A percentile compares a stretch with the other conserved stretches of the same genome.
These are phyloP conservation scores for Penicillium sp. DNA, from an alignment of 2,329 filamentous ascomycete species.

Conservation along the genomic window DNA sequence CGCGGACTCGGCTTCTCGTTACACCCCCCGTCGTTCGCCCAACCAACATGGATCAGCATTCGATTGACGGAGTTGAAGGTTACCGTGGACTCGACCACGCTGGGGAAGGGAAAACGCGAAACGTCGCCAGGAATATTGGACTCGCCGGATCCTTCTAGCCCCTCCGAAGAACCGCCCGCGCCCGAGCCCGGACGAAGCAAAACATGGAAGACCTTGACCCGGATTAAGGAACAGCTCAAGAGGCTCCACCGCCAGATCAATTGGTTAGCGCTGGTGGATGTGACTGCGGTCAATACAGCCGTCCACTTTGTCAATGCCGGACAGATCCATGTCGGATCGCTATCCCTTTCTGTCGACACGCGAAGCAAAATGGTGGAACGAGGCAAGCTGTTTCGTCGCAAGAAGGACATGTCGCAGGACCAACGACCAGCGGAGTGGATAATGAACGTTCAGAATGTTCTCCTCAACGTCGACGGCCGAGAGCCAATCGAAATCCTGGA, in stretches of 20 bases:
- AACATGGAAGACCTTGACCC: constrained; percentile 78
- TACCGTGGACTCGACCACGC: constrained; percentile 72
- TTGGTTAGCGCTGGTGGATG: constrained; percentile 86
- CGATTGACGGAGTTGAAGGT: constrained; percentile 83
- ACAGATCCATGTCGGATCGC: constrained; percentile 77
- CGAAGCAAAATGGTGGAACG: constrained; percentile 87
- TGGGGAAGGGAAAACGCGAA: constrained; percentile 42
- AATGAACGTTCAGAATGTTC: constrained; percentile 76
- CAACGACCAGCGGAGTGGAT: constrained; percentile 92
- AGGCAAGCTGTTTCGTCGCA: constrained; percentile 82
- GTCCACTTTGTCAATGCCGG: constrained; percentile 79
- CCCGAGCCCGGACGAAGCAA: constrained; percentile 54
- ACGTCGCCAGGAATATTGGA: constrained; percentile 21
- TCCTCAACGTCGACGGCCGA: constrained; percentile 82
- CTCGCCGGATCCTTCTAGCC: constrained; percentile 22
- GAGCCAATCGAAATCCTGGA: constrained; percentile 89
- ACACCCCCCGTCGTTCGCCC: constrained; percentile 92
- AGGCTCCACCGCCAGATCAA: constrained; percentile 80
- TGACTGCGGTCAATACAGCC: constrained; percentile 79
- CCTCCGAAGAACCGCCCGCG: constrained; percentile 24
- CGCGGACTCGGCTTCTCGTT: constrained; percentile 83
- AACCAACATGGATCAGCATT: constrained; percentile 94
- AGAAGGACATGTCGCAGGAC: constrained; percentile 62
- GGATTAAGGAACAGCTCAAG: constrained; percentile 82
- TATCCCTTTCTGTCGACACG: constrained; percentile 87